Base-by-base conservation (phyloP, 1,284 basidiomycete species). In the Papiliotrema terrestris region DNA sequence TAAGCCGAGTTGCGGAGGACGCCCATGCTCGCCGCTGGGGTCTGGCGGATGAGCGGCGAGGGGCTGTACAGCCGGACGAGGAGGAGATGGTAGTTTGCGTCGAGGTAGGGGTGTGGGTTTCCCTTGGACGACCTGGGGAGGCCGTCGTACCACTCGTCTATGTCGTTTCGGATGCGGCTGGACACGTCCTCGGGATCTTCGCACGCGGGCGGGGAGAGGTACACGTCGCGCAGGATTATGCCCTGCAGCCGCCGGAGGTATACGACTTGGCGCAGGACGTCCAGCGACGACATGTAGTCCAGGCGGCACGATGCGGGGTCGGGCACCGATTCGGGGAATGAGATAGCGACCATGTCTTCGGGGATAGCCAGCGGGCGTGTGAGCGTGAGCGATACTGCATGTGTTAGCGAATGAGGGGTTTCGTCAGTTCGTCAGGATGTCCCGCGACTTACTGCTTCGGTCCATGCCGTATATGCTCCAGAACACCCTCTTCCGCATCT, bases 21-120 rank as follows among this genome's bases (percentile, higher is more conserved):
- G 14, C 37, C 9, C 54, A 55, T 55, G 15, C 41, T 19, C 11
- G 22, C 20, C 15, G 49, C 35, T 15, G 19, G 22, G 14, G 54
- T 55, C 35, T 55, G 48, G n/a, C 49, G 20, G 39, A 55, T 44
- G 11, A 55, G 43, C 20, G 48, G 49, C 19, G 48, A 55, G 2
- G 54, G 54, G 17, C 54, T 35, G 49, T 55, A 55, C 8, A 55
- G 39, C n/a, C 39, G 14, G 23, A 25, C 29, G 26, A 55, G 20
- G 20, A 55, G 49, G 17, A 51, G 54, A 45, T 55, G 26, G 49
- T 55, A 55, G 48, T 46, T 45, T n/a, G 51, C 22, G 36, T 55
- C 49, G 25, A 55, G 37, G 38, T 37, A 46, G 4, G 41, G 39
- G 45, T 51, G 42, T 1, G 48, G 36, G 9, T 6, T 9, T 9